These are phyloP conservation scores for Nannochloris sp. DNA, from an alignment of 139 green algal genomes.

Conservation along the genomic window DNA sequence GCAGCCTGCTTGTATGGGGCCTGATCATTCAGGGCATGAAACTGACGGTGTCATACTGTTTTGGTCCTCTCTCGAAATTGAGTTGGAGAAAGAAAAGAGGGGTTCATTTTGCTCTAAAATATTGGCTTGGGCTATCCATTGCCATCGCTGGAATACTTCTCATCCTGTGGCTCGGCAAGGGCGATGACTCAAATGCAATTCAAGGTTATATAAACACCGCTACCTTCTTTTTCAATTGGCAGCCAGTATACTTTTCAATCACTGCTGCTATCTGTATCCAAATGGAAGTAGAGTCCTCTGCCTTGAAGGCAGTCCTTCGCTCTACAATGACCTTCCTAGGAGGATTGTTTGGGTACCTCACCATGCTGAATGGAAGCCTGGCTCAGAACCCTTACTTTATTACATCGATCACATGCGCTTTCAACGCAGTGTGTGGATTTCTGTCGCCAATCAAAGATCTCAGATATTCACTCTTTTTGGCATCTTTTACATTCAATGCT, in stretches of 20 bases:
- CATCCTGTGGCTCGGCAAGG: conserved; percentile 8
- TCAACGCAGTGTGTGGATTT: conserved; percentile 5
- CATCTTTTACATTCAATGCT: conserved; percentile 13
- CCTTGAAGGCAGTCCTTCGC: conserved; percentile 11
- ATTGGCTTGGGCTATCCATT: conserved; percentile 6
- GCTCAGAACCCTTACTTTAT: conserved; percentile 18
- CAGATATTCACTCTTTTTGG: conserved; percentile 16
- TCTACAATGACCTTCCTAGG: conserved; percentile 7
- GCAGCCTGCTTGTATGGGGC: background rate
- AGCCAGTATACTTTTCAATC: conserved; percentile 19
- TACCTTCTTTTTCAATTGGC: conserved; percentile 14
- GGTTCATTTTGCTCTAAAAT: conserved; percentile 11
- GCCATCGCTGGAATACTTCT: conserved; percentile 10
- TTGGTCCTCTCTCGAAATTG: background rate
- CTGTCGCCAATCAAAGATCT: conserved; percentile 6
- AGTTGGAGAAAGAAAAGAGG: background rate
- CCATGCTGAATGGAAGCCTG: conserved; percentile 18
- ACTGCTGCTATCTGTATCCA: conserved; percentile 23
- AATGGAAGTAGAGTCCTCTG: conserved; percentile 12
- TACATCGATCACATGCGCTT: background rate
- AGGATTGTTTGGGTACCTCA: conserved; percentile 6
- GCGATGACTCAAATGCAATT: background rate
- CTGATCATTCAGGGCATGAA: background rate
- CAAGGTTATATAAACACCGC: background rate
- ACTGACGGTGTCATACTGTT: background rate